phyloP scores from a whole-genome alignment of 1,284 basidiomycete genomes.

The Ganoderma meredithae region DNA sequence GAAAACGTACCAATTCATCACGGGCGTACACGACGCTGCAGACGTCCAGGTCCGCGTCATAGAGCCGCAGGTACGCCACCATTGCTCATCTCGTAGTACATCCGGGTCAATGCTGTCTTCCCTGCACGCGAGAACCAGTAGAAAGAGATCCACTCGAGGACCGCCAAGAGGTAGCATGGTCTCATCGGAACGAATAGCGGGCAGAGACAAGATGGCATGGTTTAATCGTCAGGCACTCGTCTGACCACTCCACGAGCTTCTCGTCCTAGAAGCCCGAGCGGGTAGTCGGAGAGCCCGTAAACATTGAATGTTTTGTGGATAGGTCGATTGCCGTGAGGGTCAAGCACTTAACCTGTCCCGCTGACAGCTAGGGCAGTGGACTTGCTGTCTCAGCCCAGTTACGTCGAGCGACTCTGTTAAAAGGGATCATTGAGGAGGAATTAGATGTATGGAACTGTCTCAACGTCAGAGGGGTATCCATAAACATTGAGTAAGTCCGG shows the following conservation, averaged over 20 bases:
- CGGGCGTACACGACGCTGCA: slow-evolving; percentile 50
- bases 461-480: not conserved
- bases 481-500: not conserved
- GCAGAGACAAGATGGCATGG: not conserved
- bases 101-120: slow-evolving; percentile 54
- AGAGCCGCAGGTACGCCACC: slow-evolving; percentile 45
- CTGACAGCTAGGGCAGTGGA: slow-evolving; percentile 38
- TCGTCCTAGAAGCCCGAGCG: slow-evolving; percentile 54
- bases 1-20: slow-evolving; percentile 46
- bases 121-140: slow-evolving; percentile 63
- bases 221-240: not conserved
- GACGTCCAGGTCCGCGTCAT: slow-evolving; percentile 28
- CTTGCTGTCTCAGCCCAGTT: not conserved
- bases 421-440: not conserved
- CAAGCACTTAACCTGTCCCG: slow-evolving; percentile 55
- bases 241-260: not conserved
- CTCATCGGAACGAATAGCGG: not conserved
- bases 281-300: slow-evolving; percentile 63
- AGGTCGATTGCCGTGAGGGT: slow-evolving; percentile 49
- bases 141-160: slow-evolving; percentile 47
- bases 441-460: not conserved
- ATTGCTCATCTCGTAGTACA: slow-evolving; percentile 53
- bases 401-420: not conserved
- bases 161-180: not conserved
- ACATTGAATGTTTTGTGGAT: slow-evolving; percentile 64